Base-by-base conservation (phyloP, 257 asterid species). In the Dorcoceras hygrometricum region DNA sequence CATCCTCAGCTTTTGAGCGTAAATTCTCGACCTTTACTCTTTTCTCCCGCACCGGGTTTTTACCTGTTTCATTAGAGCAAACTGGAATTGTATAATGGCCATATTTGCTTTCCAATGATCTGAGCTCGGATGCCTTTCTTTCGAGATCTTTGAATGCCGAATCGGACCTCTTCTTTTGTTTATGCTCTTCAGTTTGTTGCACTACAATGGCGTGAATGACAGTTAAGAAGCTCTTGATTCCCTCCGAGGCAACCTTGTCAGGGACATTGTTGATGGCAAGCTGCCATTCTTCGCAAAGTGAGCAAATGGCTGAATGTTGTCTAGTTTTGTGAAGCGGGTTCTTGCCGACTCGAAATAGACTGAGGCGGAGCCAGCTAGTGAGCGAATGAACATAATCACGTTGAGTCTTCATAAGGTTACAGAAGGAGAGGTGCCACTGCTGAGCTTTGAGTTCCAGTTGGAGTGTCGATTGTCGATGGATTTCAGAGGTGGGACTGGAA, bases 241-340 rank as follows among this genome's bases (percentile, higher is more conserved):
- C 99, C 61, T 90, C 99, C 0, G 99, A 88, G 0, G 97, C 99
- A 58, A 87, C 96, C 73, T 88, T 90, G 70, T 90, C 99, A 0
- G 97, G 99, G 4, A 89, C 88, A 55, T 94, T 90, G 46, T 84
- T 90, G 57, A 88, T 79, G 1, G 96, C 88, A 19, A 78, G 95
- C 67, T 88, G 95, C 99, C 99, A 94, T 61, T 88, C 97, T 67
- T 94, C 97, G n/a, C 97, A 90, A 73, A 94, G 83, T 1, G 96
- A 77, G 81, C 88, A 90, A 34, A 94, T 78, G 36, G 86, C 84
- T 0, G 87, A 81, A 73, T 90, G 96, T 73, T 82, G 95, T 59
- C 73, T 66, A 2, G 88, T 81, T 79, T 82, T 83, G 73, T 50
- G 79, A 58, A 50, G 59, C 0, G 97, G 91, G 23, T 85, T 86